Base-by-base conservation (phyloP, 305 asterid species). In the Ilex paraguariensis region DNA sequence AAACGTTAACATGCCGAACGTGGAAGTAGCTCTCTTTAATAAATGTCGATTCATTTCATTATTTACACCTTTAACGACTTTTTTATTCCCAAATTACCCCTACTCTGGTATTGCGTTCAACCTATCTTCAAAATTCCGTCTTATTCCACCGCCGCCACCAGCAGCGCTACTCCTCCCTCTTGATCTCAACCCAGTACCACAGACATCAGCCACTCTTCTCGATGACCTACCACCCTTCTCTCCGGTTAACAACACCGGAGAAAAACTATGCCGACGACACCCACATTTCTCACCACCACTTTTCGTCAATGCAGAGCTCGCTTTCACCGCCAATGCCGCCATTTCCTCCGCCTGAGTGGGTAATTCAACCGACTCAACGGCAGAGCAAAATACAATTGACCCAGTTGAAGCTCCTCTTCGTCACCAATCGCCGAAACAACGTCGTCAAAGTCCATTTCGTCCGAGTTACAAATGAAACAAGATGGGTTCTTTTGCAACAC, bases 291-390 rank as follows among this genome's bases (percentile, higher is more conserved):
- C 60, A 17, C 67, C 62, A 9, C 74, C 21, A 42, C 65, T 54
- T 0, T 49, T 59, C 12, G 75, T 62, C 49, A 82, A 64, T n/a
- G 95, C 95, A 6, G 59, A 61, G 73, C 84, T 79, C 8, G 95
- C 95, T 70, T 80, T 87, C 15, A 70, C 69, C 7, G 87, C 92
- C 79, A 87, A 57, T 36, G 78, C 81, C 7, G 86, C 95, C 86
- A 84, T 82, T 52, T 87, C 85, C 70, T 74, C 85, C 55, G 75
- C 71, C 77, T 54, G 74, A 56, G 67, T 55, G 89, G 87, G 55
- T 66, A 81, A 64, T 51, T 72, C 75, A 78, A 67, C 80, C 83
- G 73, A 55, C 17, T 66, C 72, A 65, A 28, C 32, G 92, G 90
- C 61, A 84, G 72, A 71, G 84, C 86, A 21, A 87, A 87, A 51